Percentiles rank a stretch among this genome's conserved stretches.
Evolutionary conservation across 2,329 filamentous ascomycete species (phyloP).

Genomic region (Hyphodiscus sp.): DNA sequence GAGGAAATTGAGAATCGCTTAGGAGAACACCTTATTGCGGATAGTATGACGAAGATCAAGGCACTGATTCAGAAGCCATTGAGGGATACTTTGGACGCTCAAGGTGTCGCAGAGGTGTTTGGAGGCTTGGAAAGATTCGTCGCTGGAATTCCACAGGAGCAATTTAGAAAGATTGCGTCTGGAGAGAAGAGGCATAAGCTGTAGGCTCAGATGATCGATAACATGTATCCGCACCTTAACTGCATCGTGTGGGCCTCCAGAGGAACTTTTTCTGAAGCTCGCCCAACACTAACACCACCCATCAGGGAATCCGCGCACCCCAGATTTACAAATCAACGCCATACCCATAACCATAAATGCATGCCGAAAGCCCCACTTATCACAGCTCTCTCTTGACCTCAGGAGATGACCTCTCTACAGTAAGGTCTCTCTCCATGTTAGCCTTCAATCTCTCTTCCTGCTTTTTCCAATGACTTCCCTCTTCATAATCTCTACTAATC

Average conservation of each 20-base stretch:
- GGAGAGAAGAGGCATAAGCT: constrained; percentile 95
- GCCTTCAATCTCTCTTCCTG: constrained; percentile 64
- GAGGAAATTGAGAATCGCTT: constrained; percentile 75
- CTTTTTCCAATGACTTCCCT: constrained; percentile 78
- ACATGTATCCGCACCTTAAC: constrained; percentile 8
- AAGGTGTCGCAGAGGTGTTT: constrained; percentile 82
- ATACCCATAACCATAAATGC: no score
- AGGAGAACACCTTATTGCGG: constrained; percentile 71
- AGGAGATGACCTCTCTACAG: neutral
- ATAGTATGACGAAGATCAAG: constrained; percentile 80
- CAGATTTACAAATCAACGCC: neutral
- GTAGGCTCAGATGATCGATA: constrained; percentile 33
- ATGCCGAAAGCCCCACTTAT: neutral
- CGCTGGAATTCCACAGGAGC: constrained; percentile 64
- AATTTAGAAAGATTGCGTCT: constrained; percentile 78
- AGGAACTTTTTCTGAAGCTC: no score
- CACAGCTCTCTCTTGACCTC: neutral
- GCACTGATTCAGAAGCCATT: constrained; percentile 70
- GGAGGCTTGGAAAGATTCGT: constrained; percentile 72
- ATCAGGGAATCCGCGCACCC: no score
- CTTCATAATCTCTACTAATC: constrained; percentile 78
- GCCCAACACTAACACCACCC: neutral
- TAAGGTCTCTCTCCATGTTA: constrained; percentile 7
- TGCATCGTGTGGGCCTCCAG: neutral
- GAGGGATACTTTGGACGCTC: constrained; percentile 63